A percentile compares a stretch with the other conserved stretches of the same genome.
phyloP scores from a whole-genome alignment of 106 monocot genomes.

The Xerophyta viscosa region DNA sequence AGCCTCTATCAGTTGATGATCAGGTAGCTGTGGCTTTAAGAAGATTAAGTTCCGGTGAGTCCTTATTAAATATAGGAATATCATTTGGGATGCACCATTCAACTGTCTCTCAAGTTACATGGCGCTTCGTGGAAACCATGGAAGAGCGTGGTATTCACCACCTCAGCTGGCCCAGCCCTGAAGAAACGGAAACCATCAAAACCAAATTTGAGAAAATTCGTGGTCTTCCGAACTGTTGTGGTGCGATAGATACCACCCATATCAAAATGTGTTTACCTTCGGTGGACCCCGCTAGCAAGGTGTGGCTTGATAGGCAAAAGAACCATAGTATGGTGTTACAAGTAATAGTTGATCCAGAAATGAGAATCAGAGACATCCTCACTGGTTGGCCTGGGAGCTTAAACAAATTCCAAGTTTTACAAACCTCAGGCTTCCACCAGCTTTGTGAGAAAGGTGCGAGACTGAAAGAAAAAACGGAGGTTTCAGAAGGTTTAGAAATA shows the following conservation, averaged over 20 bases:
- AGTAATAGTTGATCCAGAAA: slow-evolving; percentile 38
- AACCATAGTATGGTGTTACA: slow-evolving; percentile 70
- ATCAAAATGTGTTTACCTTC: slow-evolving; percentile 60
- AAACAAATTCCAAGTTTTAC: slow-evolving; percentile 44
- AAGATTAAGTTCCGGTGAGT: slow-evolving; percentile 64
- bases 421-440: slow-evolving; percentile 63
- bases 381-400: slow-evolving; percentile 93
- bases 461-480: slow-evolving; percentile 31
- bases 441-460: slow-evolving; percentile 57
- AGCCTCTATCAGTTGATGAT: slow-evolving; percentile 36
- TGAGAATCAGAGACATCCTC: slow-evolving; percentile 61
- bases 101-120: slow-evolving; percentile 65
- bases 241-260: slow-evolving; percentile 70
- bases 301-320: slow-evolving; percentile 59
- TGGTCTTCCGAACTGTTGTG: slow-evolving; percentile 73
- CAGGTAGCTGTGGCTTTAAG: slow-evolving; percentile 60
- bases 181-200: slow-evolving; percentile 38
- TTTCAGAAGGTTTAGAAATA: slow-evolving; percentile 30
- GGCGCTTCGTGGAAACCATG: slow-evolving; percentile 70
- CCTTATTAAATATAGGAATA: slow-evolving; percentile 37
- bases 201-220: slow-evolving; percentile 39
- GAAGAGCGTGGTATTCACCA: slow-evolving; percentile 49
- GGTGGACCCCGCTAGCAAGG: slow-evolving; percentile 34
- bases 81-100: slow-evolving; percentile 60
- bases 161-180: slow-evolving; percentile 48